Base-by-base conservation (phyloP, 768 basidiomycete genomes). In the Flagelloscypha sp. region DNA sequence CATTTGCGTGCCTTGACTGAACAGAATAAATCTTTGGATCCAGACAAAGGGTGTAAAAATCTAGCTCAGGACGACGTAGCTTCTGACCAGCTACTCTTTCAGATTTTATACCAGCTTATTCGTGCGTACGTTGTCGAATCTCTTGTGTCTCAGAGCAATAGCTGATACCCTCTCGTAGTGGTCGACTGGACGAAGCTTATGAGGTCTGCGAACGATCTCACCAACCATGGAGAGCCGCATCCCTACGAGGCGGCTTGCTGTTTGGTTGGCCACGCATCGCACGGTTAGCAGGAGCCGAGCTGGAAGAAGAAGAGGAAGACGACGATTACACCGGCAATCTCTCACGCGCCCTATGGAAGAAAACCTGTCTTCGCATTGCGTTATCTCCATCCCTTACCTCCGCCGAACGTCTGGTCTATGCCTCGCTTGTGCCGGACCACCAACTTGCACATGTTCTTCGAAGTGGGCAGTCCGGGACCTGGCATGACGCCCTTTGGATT, bases 401-500 rank as follows among this genome's bases (percentile, higher is more conserved):
- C 10, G 65, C 78, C 24, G 90, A 97, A 54, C 80, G 90, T n/a
- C 70, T 79, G 1, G 63, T 98, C 0, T 93, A 90, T 46, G 93
- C 92, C 0, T 79, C 90, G 1, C 72, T 99, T 6, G 79, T 68
- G 18, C 93, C 79, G 21, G 82, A 68, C 9, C 73, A 67, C 30
- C 79, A 70, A 55, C n/a, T n/a, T n/a, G 85, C 84, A 1, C 69
- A 75, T 0, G 60, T 56, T 15, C 57, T 81, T 21, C 71, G 89
- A 22, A 78, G 83, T 43, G 69, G 78, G 0, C 76, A 83, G 3
- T 93, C 88, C 49, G 61, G 79, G 22, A 83, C 85, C 15, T 98
- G 94, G 93, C 86, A 93, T 49, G 95, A 99, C 50, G 82, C 93
- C 51, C 65, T 98, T 0, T 99, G 95, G 95, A n/a, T n/a, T n/a